Evolutionary conservation across 768 basidiomycete species (phyloP).

Genomic region (Sutorius australiensis): DNA sequence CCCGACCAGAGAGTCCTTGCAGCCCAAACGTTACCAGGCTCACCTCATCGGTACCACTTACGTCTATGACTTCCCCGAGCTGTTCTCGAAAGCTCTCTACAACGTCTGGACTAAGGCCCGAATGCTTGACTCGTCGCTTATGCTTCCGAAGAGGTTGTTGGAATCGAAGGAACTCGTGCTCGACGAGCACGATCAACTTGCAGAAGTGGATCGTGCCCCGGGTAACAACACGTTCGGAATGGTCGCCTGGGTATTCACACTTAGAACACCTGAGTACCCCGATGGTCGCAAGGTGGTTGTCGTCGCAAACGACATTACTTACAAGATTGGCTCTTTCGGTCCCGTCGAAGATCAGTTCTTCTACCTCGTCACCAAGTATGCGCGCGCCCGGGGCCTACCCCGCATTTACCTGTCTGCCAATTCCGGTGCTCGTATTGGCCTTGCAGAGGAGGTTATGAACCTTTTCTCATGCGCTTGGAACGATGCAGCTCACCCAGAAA

Average conservation of each 20-base stretch:
- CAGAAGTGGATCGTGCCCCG: constrained; percentile 87
- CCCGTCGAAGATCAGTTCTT: constrained; percentile 96
- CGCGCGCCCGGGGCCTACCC: constrained; percentile 82
- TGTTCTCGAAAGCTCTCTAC: constrained; percentile 95
- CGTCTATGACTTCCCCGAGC: constrained; percentile 98
- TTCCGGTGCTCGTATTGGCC: constrained; percentile 94
- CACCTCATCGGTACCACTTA: constrained; percentile 98
- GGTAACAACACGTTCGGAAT: constrained; percentile 96
- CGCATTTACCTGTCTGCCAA: constrained; percentile 98
- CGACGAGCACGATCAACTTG: constrained; percentile 88
- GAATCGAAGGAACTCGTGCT: constrained; percentile 88
- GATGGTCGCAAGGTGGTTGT: constrained; percentile 83
- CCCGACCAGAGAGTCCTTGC: constrained; percentile 95
- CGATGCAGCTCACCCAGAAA: constrained; percentile 76
- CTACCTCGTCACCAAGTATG: constrained; percentile 90
- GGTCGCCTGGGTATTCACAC: constrained; percentile 96
- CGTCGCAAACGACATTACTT: constrained; percentile 97
- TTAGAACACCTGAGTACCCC: constrained; percentile 90
- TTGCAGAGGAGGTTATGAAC: constrained; percentile 87
- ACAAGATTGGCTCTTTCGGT: constrained; percentile 97
- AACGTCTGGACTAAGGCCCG: constrained; percentile 85
- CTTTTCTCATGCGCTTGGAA: constrained; percentile 94
- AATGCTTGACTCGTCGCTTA: constrained; percentile 57
- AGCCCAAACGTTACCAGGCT: constrained; percentile 98
- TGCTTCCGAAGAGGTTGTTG: constrained; percentile 72